These are phyloP conservation scores for Salicornia ramosissima DNA, from an alignment of 148 eudicot species.

Conservation along the genomic window DNA sequence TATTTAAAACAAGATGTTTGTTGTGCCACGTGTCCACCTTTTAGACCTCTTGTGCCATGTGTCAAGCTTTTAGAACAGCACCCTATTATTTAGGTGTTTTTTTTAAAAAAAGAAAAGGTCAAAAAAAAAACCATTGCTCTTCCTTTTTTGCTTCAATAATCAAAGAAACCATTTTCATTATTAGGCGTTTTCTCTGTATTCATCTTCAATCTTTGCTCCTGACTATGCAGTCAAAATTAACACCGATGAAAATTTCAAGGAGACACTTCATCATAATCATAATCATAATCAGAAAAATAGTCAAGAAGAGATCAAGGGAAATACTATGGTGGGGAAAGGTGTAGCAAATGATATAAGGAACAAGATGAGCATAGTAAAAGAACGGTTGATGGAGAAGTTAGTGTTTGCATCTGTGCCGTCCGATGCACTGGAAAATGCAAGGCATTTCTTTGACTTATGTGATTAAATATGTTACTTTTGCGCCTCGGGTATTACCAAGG, in stretches of 20 bases:
- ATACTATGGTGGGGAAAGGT: conserved; percentile 26
- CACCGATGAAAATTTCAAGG: not conserved
- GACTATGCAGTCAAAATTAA: conserved; percentile 23
- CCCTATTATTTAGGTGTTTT: no score
- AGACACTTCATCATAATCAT: not conserved
- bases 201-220: no score
- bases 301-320: not conserved
- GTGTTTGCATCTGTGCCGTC: conserved; percentile 19
- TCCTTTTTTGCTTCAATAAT: no score
- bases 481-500: conserved; percentile 31
- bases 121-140: no score
- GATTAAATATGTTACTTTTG: conserved; percentile 21
- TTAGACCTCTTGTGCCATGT: no score
- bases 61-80: no score
- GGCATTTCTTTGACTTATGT: conserved; percentile 17
- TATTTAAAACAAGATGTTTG: no score
- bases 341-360: conserved; percentile 26
- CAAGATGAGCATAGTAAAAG: conserved; percentile 18
- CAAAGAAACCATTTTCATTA: no score
- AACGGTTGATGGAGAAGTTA: conserved; percentile 25
- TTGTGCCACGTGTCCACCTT: no score
- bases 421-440: conserved; percentile 20
- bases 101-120: no score
- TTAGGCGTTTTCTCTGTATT: no score
- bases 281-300: not conserved